phyloP scores from a whole-genome alignment of 805 yeast genomes.

The Candida awuae region DNA sequence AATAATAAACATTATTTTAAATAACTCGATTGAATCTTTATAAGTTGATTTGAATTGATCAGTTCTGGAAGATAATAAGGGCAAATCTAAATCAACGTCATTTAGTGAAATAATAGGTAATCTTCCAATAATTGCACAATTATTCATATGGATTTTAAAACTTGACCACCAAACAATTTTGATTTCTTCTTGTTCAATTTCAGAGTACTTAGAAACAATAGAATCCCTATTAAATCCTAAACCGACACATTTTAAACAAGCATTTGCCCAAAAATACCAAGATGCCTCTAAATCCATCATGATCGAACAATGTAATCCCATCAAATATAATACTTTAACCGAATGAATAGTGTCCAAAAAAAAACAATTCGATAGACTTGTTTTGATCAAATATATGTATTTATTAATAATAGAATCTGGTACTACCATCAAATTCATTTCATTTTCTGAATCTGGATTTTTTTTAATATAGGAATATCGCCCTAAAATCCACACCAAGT shows the following conservation, averaged over 20 bases:
- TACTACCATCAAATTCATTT: slow-evolving; percentile 1
- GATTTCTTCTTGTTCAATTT: slow-evolving; percentile 20
- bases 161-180: slow-evolving; percentile 31
- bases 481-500: slow-evolving; percentile 30
- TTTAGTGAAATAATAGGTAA: slow-evolving; percentile 28
- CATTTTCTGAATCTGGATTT: slow-evolving; percentile 5
- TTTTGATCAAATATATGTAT: slow-evolving; percentile 26
- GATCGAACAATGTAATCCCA: slow-evolving; percentile 30
- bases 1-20: slow-evolving; percentile 26
- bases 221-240: slow-evolving; percentile 31
- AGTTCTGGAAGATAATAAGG: slow-evolving; percentile 16
- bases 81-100: slow-evolving; percentile 30
- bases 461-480: slow-evolving; percentile 11
- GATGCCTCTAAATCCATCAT: slow-evolving; percentile 31
- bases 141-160: slow-evolving; percentile 27
- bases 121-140: slow-evolving; percentile 31
- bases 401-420: slow-evolving; percentile 8
- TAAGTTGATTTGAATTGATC: slow-evolving; percentile 15
- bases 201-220: slow-evolving; percentile 12
- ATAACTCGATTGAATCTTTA: slow-evolving; percentile 20
- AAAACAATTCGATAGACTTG: slow-evolving; percentile 28
- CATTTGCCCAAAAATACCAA: slow-evolving; percentile 32
- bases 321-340: slow-evolving; percentile 29
- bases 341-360: slow-evolving; percentile 29
- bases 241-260: slow-evolving; percentile 31